phyloP scores from a whole-genome alignment of 805 yeast species.

The Monosporozyma siamensis region DNA sequence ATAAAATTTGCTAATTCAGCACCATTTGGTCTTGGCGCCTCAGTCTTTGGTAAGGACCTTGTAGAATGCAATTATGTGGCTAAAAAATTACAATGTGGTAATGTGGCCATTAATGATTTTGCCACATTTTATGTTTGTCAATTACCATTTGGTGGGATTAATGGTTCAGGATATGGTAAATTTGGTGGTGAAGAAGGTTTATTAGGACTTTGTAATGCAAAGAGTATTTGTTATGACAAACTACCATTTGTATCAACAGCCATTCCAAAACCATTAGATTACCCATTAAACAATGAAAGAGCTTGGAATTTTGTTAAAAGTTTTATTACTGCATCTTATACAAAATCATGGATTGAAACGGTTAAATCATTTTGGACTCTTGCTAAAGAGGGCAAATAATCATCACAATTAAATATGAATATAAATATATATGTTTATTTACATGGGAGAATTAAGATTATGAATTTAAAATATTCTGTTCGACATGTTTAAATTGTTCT shows the following conservation, averaged over 20 bases:
- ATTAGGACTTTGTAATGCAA: slow-evolving; percentile 78
- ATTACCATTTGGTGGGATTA: slow-evolving; percentile 92
- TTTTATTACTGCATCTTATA: slow-evolving; percentile 79
- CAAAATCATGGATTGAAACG: slow-evolving; percentile 61
- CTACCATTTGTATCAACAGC: slow-evolving; percentile 68
- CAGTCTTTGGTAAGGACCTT: slow-evolving; percentile 70
- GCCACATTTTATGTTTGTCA: slow-evolving; percentile 95
- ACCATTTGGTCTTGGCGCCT: slow-evolving; percentile 83
- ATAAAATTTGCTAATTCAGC: slow-evolving; percentile 72
- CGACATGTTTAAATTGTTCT: slow-evolving; percentile 47
- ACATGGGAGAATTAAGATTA: not conserved
- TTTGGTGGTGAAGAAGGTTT: slow-evolving; percentile 98
- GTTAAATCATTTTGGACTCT: slow-evolving; percentile 44
- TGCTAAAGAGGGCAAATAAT: slow-evolving; percentile 34
- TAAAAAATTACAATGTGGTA: slow-evolving; percentile 63
- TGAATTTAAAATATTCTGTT: slow-evolving; percentile 28
- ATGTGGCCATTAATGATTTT: slow-evolving; percentile 94
- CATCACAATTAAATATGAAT: too few species aligned
- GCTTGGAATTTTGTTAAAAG: slow-evolving; percentile 87
- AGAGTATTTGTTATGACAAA: slow-evolving; percentile 79
- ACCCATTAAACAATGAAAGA: slow-evolving; percentile 72
- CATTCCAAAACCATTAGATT: slow-evolving; percentile 84
- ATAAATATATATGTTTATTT: not conserved
- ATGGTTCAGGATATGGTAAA: slow-evolving; percentile 92
- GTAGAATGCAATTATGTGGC: slow-evolving; percentile 54